Evolutionary conservation across 305 asterid species (phyloP), one percentile per base, ranked within the genome.

Genomic region (Fraxinus latifolia): DNA sequence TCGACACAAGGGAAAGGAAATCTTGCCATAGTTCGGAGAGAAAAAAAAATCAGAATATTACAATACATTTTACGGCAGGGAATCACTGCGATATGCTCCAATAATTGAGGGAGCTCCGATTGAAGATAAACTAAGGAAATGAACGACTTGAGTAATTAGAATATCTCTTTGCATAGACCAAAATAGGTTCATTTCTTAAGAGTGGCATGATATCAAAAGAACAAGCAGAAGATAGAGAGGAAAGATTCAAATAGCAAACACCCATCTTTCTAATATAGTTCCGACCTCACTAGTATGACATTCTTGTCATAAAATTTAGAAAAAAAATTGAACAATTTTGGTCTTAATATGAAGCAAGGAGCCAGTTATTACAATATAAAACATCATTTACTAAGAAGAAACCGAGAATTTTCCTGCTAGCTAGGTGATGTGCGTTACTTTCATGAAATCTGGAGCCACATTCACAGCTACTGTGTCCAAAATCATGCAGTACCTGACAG

Each of bases 391-490:
- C 31, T 1, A 65, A 11, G n/a, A 65, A 25, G 73, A 25, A 65
- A 65, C 73, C 17, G 11, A 32, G 23, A 32, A 6, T 31, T 1
- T 31, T 14, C 12, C 21, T 31, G 42, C 39, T 31, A 70, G 4
- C 25, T 17, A 15, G 39, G 76, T 25, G 72, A 5, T 11, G 4
- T 1, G 23, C 74, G 19, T 67, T 8, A 65, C 72, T 14, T 70
- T 14, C 42, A 1, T 14, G 44, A 78, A 72, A 73, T 78, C 65
- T n/a, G 79, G 78, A 9, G 21, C 81, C 79, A 75, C 31, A 12
- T 29, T 44, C 47, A 60, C 80, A 75, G 44, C 60, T 39, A 12
- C 29, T 12, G 5, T 25, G 68, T 75, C 72, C 53, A 21, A 42
- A 37, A 5, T 39, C 21, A 7, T 44, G 12, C 78, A 44, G 32